These are phyloP conservation scores for Ambrosia hybrid DNA, from an alignment of 140 eudicot genomes.

Conservation along the genomic window DNA sequence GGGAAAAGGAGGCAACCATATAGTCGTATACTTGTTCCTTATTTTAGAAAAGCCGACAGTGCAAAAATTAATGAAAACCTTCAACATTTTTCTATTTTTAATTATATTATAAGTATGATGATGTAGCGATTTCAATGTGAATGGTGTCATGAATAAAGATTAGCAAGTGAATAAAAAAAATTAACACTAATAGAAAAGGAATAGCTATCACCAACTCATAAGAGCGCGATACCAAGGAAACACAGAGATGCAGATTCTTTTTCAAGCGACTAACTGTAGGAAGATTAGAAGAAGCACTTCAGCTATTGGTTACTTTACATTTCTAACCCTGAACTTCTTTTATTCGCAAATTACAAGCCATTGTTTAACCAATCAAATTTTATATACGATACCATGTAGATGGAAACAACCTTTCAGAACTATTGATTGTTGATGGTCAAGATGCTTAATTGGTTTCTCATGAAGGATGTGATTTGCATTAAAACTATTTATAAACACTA, in stretches of 20 bases:
- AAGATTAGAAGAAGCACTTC: background rate
- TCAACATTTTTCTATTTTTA: too few species aligned
- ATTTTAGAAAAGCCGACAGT: too few species aligned
- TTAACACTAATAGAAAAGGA: background rate
- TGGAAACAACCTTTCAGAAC: background rate
- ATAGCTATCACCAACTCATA: slow-evolving; percentile 26
- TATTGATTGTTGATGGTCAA: too few species aligned
- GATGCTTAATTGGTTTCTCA: background rate
- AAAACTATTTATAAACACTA: background rate
- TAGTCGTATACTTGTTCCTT: too few species aligned
- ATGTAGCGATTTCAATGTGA: too few species aligned
- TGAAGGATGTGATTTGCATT: background rate
- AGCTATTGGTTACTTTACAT: background rate
- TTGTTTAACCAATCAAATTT: background rate
- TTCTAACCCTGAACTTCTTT: slow-evolving; percentile 18
- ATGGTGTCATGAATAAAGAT: background rate
- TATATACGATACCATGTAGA: background rate
- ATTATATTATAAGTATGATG: too few species aligned
- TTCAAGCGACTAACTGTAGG: slow-evolving; percentile 15
- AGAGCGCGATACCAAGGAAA: slow-evolving; percentile 26
- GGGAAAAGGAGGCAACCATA: too few species aligned
- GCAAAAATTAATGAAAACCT: too few species aligned
- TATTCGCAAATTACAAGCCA: slow-evolving; percentile 3
- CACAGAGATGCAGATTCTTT: slow-evolving; percentile 42
- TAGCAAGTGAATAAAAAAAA: background rate